Conservation (phyloP, 2,329 filamentous ascomycete species). For the Leptographium radiaticola region DNA sequence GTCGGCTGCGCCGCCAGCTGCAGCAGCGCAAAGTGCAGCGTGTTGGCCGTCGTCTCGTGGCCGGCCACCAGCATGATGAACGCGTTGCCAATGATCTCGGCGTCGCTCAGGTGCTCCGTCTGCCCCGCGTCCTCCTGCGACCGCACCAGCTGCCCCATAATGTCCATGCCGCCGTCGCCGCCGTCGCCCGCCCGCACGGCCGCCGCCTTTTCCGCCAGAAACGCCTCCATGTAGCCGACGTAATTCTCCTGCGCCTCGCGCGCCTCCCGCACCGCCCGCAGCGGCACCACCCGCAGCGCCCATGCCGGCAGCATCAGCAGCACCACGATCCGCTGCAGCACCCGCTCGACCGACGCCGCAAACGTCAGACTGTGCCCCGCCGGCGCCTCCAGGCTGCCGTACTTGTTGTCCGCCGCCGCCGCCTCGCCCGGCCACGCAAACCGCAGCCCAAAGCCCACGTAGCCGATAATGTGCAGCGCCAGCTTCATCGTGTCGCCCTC, state of each 20-base stretch:
- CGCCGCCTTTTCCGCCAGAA: slow-evolving; percentile 47
- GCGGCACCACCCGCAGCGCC: slow-evolving; percentile 38
- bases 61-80: slow-evolving; percentile 59
- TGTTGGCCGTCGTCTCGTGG: slow-evolving; percentile 70
- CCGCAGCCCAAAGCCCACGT: slow-evolving; percentile 57
- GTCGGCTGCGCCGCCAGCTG: slow-evolving; percentile 52
- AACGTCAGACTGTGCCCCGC: slow-evolving; percentile 52
- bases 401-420: slow-evolving; percentile 27
- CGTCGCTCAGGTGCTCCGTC: slow-evolving; percentile 31
- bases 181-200: slow-evolving; percentile 18
- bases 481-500: slow-evolving; percentile 54
- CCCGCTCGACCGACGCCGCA: slow-evolving; percentile 43
- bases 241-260: slow-evolving; percentile 48
- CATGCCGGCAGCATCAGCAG: slow-evolving; percentile 47
- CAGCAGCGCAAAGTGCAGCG: slow-evolving; percentile 57
- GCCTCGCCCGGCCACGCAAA: slow-evolving; percentile 52
- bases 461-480: slow-evolving; percentile 43
- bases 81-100: slow-evolving; percentile 61
- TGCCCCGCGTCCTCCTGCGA: slow-evolving; percentile 19
- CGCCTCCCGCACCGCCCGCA: slow-evolving; percentile 36
- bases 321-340: slow-evolving; percentile 51
- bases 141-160: slow-evolving; percentile 37
- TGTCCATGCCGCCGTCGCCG: slow-evolving; percentile 33
- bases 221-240: slow-evolving; percentile 55
- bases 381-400: slow-evolving; percentile 30